Conservation (phyloP, 352 stramenopile species). For the Globisporangium radiosum region DNA sequence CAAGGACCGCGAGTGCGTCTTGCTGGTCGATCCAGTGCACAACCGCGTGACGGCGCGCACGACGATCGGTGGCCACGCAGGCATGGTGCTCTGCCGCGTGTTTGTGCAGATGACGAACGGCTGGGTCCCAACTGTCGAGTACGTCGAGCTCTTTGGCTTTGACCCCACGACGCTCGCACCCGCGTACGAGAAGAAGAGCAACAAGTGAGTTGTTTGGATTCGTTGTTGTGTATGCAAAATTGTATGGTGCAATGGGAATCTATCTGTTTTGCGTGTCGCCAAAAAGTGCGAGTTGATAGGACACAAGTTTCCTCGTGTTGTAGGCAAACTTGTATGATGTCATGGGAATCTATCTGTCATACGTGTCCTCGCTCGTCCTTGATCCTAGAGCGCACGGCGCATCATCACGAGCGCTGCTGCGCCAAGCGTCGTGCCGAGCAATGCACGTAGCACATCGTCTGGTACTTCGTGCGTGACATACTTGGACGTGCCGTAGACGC, state of each 20-base stretch:
- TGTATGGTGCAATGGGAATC: conserved; percentile 15
- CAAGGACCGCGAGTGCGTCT: conserved; percentile 55
- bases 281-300: no score
- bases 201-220: conserved; percentile 34
- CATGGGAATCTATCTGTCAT: conserved; percentile 5
- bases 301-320: not conserved
- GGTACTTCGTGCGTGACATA: conserved; percentile 76
- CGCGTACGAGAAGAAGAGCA: conserved; percentile 84
- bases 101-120: conserved; percentile 82
- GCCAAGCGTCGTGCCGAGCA: conserved; percentile 66
- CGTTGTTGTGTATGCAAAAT: not conserved
- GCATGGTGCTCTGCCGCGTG: conserved; percentile 65
- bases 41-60: conserved; percentile 56
- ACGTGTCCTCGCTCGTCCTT: not conserved
- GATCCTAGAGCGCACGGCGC: conserved; percentile 47
- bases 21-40: conserved; percentile 43
- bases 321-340: conserved; percentile 10
- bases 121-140: conserved; percentile 79
- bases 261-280: not conserved
- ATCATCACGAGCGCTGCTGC: conserved; percentile 78
- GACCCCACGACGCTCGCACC: conserved; percentile 45
- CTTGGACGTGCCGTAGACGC: conserved; percentile 77
- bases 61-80: conserved; percentile 58
- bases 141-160: conserved; percentile 78
- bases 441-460: conserved; percentile 62